Conservation (phyloP, 2,329 filamentous ascomycete species). For the Pseudogymnoascus sp. region DNA sequence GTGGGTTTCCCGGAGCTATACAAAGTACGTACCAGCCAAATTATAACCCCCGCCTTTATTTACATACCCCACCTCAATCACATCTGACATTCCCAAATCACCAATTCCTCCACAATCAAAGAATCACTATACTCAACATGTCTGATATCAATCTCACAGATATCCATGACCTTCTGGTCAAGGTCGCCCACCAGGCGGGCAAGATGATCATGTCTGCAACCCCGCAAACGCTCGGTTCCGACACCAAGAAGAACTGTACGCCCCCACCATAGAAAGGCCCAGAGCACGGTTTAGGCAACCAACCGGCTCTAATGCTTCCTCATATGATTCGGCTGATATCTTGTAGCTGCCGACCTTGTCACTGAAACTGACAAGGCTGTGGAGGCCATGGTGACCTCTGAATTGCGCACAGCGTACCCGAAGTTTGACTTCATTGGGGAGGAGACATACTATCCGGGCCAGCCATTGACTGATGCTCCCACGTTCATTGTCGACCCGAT, state of each 20-base stretch:
- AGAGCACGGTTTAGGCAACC: background rate
- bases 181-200: constrained; percentile 56
- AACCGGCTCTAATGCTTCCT: background rate
- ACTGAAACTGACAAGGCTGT: constrained; percentile 62
- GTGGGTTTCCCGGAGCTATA: background rate
- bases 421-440: constrained; percentile 62
- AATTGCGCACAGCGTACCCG: constrained; percentile 47
- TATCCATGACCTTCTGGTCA: constrained; percentile 54
- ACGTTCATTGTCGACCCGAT: constrained; percentile 80
- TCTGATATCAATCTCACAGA: constrained; percentile 51
- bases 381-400: constrained; percentile 52
- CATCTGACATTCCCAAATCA: background rate
- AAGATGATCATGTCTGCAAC: constrained; percentile 56
- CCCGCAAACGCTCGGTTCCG: constrained; percentile 48
- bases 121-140: constrained; percentile 33
- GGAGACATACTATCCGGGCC: constrained; percentile 66
- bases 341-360: constrained; percentile 57
- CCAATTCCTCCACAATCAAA: background rate
- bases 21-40: constrained; percentile 1
- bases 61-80: constrained; percentile 3
- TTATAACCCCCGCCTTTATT: background rate
- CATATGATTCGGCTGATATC: constrained; percentile 11
- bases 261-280: constrained; percentile 8
- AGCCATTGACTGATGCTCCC: constrained; percentile 54
- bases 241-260: constrained; percentile 57